A percentile compares a stretch with the other conserved stretches of the same genome.
phyloP scores from a whole-genome alignment of 345 rosid genomes.

The Eutrema heterophyllum region DNA sequence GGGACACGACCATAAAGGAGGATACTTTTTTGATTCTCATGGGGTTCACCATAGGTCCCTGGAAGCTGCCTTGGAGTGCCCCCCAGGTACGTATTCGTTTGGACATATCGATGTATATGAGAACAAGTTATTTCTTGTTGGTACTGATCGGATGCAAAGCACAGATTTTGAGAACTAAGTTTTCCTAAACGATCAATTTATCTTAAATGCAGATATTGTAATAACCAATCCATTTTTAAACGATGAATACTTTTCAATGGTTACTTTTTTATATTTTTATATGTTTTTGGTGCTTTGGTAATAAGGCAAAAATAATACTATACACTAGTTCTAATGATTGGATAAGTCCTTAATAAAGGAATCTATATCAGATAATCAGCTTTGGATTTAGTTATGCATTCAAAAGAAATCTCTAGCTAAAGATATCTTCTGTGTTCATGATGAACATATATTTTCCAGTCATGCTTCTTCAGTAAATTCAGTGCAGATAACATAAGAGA shows the following conservation, averaged over 20 bases:
- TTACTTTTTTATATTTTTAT: background rate
- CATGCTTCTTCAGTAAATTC: background rate
- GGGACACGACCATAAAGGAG: constrained; percentile 86
- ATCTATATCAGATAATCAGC: background rate
- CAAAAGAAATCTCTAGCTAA: too few relatives aligned
- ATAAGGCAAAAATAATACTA: background rate
- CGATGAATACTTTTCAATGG: background rate
- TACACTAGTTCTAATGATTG: background rate
- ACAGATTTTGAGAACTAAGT: constrained; percentile 33
- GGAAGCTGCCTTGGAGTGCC: constrained; percentile 91
- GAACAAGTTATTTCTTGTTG: constrained; percentile 57
- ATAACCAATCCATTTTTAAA: background rate
- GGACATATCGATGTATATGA: constrained; percentile 74
- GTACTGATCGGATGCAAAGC: constrained; percentile 56
- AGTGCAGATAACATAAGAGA: background rate
- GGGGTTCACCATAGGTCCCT: constrained; percentile 81
- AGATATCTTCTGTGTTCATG: background rate
- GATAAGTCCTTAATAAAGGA: background rate
- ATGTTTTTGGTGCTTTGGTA: background rate
- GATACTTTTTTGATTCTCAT: constrained; percentile 64
- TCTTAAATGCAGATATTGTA: constrained; percentile 1
- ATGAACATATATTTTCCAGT: background rate
- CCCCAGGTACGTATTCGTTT: constrained; percentile 77
- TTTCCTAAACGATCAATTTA: background rate
- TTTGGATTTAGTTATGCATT: background rate